Evolutionary conservation across 1,284 basidiomycete genomes (phyloP), one percentile per base, ranked within the genome.

Genomic region (Microbotryomycetes sp.): DNA sequence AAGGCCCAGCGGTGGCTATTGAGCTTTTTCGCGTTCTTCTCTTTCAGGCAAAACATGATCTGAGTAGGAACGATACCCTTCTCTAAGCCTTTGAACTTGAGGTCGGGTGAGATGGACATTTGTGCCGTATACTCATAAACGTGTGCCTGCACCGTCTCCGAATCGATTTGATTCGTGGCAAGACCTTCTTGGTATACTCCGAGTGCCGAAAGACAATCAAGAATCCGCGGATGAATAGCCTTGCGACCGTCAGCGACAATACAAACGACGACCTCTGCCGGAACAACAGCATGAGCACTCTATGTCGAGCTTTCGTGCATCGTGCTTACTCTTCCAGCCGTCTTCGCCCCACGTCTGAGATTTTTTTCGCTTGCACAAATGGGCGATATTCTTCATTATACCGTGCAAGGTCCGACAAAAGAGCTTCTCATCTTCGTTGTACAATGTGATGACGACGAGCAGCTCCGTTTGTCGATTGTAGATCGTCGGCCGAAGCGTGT

Each of bases 401-500:
- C 93, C 94, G 75, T 97, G 91, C 69, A 98, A 76, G 1, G 96
- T 98, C 51, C 94, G 81, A 73, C 91, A 91, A 75, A 98, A 94
- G 13, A 97, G 78, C 26, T 90, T 79, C 70, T 97, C 94, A 73
- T 97, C 87, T 78, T 97, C 96, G 72, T 91, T 91, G 75, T 88
- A 96, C 91, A 97, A 92, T 23, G 94, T 97, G 73, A 97, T 88
- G 64, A 89, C 88, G 75, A 96, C 87, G 77, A 96, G 90, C 52
- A 98, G 75, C 66, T 98, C 96, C 1, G 92, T 98, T 64, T 86
- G 82, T 47, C 93, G 81, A 45, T 84, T 83, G 69, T 79, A 83
- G 70, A 87, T 81, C 69, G 88, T 88, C 72, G 97, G 93, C 48
- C 94, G 82, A 30, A 98, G 80, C 58, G 87, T 87, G 72, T 91